Conservation (phyloP, 2,329 filamentous ascomycete species). For the Alternaria sp. region DNA sequence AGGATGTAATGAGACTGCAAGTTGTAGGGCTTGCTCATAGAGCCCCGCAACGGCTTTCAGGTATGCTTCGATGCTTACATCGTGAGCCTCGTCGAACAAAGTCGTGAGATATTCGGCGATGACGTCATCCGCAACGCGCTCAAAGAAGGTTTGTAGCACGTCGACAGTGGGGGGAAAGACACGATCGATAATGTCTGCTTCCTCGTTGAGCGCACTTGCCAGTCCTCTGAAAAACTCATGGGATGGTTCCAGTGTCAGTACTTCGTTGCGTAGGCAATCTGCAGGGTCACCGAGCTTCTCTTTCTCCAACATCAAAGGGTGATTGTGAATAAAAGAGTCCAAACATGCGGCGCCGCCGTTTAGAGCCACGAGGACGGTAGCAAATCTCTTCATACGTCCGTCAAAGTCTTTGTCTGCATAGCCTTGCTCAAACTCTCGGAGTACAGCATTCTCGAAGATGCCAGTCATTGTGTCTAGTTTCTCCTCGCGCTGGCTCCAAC, state of each 20-base stretch:
- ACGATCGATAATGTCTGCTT: constrained; percentile 77
- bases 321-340: constrained; percentile 87
- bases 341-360: constrained; percentile 81
- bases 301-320: constrained; percentile 79
- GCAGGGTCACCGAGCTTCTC: constrained; percentile 74
- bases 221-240: constrained; percentile 80
- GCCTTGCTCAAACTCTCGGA: constrained; percentile 91
- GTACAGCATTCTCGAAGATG: constrained; percentile 88
- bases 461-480: constrained; percentile 75
- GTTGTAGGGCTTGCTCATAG: constrained; percentile 83
- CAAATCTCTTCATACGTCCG: constrained; percentile 86
- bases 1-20: constrained; percentile 73
- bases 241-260: constrained; percentile 78
- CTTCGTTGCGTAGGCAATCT: constrained; percentile 80
- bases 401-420: constrained; percentile 89
- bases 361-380: constrained; percentile 79
- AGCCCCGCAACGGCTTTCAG: constrained; percentile 85
- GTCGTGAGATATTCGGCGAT: constrained; percentile 85
- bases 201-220: constrained; percentile 78
- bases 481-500: constrained; percentile 73
- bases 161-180: constrained; percentile 76
- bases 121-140: constrained; percentile 81
- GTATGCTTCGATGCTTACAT: constrained; percentile 75
- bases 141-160: constrained; percentile 79
- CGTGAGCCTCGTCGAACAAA: constrained; percentile 86